These are phyloP conservation scores for Ophidiomyces ophidiicola DNA, from an alignment of 2,329 filamentous ascomycete genomes.

Conservation along the genomic window DNA sequence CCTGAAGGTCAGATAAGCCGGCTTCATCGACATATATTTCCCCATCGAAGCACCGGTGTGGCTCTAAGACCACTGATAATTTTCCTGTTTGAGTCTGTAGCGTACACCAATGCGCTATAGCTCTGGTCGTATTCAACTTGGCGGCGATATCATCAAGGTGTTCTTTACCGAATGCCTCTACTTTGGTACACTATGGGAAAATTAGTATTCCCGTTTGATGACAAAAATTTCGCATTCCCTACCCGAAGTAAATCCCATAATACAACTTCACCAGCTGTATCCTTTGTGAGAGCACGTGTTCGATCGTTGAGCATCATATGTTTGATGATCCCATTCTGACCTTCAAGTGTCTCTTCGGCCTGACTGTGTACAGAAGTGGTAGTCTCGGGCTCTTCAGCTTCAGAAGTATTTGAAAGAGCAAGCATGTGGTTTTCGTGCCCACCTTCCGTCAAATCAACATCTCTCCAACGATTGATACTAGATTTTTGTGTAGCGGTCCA, in stretches of 20 bases:
- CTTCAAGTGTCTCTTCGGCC: constrained; percentile 75
- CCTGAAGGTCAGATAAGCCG: constrained; percentile 56
- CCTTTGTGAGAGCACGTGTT: constrained; percentile 74
- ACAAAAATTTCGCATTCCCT: constrained; percentile 20
- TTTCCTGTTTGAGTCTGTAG: constrained; percentile 88
- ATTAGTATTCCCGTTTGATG: constrained; percentile 1
- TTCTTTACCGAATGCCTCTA: constrained; percentile 85
- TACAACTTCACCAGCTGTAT: constrained; percentile 88
- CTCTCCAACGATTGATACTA: constrained; percentile 82
- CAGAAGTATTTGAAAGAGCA: constrained; percentile 70
- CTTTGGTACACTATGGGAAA: constrained; percentile 57
- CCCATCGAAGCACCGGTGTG: constrained; percentile 93
- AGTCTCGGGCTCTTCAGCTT: constrained; percentile 45
- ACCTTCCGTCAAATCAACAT: constrained; percentile 69
- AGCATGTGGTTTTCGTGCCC: constrained; percentile 53
- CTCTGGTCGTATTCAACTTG: constrained; percentile 75
- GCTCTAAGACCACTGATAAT: constrained; percentile 79
- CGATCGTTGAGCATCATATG: constrained; percentile 85
- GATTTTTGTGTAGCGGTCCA: constrained; percentile 87
- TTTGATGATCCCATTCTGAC: constrained; percentile 89
- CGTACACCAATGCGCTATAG: constrained; percentile 89
- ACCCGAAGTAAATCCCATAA: constrained; percentile 89
- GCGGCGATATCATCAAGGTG: constrained; percentile 86
- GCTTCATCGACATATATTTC: constrained; percentile 94
- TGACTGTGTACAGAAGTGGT: constrained; percentile 54